A percentile compares a stretch with the other conserved stretches of the same genome.
Conservation (phyloP, 768 basidiomycete genomes). For the Chiua virens region DNA sequence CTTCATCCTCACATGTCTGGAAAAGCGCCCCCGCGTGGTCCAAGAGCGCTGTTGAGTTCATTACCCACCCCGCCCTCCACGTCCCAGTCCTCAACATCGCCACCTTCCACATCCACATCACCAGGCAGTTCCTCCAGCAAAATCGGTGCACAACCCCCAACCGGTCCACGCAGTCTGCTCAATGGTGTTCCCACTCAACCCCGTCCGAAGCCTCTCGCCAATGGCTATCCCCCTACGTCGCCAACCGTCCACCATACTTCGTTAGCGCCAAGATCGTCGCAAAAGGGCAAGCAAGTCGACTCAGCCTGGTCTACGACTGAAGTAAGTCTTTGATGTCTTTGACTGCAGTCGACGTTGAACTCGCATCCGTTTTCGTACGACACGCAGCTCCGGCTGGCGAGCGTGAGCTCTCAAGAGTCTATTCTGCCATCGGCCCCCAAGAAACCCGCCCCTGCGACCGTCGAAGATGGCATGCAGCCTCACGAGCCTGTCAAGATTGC, state of each 20-base stretch:
- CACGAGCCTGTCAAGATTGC: conserved; percentile 34
- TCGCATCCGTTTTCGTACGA: conserved; percentile 7
- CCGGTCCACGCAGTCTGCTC: conserved; percentile 62
- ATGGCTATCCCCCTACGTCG: conserved; percentile 39
- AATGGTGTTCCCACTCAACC: conserved; percentile 35
- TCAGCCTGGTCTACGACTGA: conserved; percentile 35
- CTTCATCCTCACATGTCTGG: conserved; percentile 57
- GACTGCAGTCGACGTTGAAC: conserved; percentile 1
- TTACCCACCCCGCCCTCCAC: conserved; percentile 32
- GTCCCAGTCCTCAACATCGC: conserved; percentile 32
- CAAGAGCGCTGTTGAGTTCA: conserved; percentile 61
- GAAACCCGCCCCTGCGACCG: conserved; percentile 19
- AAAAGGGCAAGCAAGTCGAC: conserved; percentile 46
- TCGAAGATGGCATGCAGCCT: conserved; percentile 32
- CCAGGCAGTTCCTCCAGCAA: conserved; percentile 35
- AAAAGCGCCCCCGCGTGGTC: conserved; percentile 74
- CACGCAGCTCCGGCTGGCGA: conserved; percentile 14
- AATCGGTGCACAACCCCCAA: conserved; percentile 59
- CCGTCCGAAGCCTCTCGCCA: conserved; percentile 42
- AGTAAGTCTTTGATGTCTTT: conserved; percentile 22
- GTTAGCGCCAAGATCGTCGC: conserved; percentile 32
- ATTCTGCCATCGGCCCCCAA: conserved; percentile 11
- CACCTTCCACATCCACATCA: conserved; percentile 35
- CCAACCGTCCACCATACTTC: conserved; percentile 28
- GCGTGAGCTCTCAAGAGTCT: conserved; percentile 14